phyloP scores from a whole-genome alignment of 2,329 filamentous ascomycete species.

The Penicillium sp. region DNA sequence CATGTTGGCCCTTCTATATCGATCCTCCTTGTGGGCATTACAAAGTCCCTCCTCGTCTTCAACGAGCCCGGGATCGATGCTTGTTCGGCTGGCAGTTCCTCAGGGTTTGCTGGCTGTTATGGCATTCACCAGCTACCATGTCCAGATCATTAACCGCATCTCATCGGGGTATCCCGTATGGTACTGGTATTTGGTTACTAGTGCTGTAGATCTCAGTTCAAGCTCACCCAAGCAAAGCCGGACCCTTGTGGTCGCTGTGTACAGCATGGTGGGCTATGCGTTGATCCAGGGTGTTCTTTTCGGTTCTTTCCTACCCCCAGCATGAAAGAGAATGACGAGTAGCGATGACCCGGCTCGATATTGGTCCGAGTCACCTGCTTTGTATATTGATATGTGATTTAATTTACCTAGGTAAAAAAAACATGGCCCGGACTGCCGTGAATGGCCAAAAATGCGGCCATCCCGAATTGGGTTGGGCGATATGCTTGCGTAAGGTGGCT shows the following conservation, averaged over 20 bases:
- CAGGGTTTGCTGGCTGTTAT: slow-evolving; percentile 71
- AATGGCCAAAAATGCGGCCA: slow-evolving; percentile 3
- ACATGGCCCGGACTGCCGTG: neutral
- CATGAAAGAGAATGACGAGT: slow-evolving; percentile 36
- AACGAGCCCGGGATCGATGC: slow-evolving; percentile 29
- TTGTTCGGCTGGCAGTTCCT: slow-evolving; percentile 63
- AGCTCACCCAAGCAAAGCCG: slow-evolving; percentile 21
- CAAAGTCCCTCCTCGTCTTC: slow-evolving; percentile 29
- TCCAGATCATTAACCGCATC: slow-evolving; percentile 89
- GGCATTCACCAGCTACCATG: slow-evolving; percentile 79
- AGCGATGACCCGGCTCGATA: neutral
- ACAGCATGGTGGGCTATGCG: slow-evolving; percentile 78
- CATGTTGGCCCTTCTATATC: slow-evolving; percentile 66
- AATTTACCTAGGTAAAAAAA: neutral
- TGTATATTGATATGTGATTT: neutral
- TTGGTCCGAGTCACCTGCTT: neutral
- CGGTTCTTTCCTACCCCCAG: slow-evolving; percentile 87
- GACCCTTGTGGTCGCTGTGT: slow-evolving; percentile 46
- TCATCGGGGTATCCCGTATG: slow-evolving; percentile 85
- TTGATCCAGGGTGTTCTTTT: slow-evolving; percentile 80
- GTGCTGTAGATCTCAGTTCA: slow-evolving; percentile 24
- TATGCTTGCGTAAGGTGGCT: slow-evolving; percentile 20
- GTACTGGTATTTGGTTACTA: slow-evolving; percentile 75
- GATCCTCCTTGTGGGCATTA: slow-evolving; percentile 57
- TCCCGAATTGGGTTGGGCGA: slow-evolving; percentile 10